A percentile compares a stretch with the other conserved stretches of the same genome.
phyloP scores from a whole-genome alignment of 495 filamentous ascomycete species.

The Articulospora tetracladia region DNA sequence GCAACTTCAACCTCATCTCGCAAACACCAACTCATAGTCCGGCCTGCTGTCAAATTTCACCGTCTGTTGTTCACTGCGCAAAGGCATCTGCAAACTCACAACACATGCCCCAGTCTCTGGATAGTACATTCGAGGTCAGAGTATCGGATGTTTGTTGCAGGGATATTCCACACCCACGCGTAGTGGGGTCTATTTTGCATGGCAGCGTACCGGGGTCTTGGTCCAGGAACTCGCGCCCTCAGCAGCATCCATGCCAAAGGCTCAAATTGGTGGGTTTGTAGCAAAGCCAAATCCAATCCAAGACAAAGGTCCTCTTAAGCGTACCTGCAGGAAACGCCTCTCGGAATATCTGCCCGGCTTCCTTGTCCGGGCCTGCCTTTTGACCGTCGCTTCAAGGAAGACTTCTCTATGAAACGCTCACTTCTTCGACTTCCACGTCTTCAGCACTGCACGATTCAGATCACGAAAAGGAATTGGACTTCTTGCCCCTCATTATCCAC shows the following conservation, averaged over 20 bases:
- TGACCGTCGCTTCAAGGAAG: neutral
- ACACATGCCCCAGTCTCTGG: neutral
- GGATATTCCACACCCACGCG: neutral
- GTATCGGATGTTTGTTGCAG: neutral
- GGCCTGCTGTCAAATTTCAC: too few relatives aligned
- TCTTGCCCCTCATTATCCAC: neutral
- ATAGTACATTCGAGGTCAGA: neutral
- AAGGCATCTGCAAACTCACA: too few relatives aligned
- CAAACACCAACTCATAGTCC: neutral
- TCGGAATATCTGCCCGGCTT: neutral
- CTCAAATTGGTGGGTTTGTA: neutral
- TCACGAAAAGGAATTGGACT: neutral
- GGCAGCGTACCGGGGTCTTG: neutral
- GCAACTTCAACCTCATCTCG: neutral
- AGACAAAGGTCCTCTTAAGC: neutral
- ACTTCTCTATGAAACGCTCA: neutral
- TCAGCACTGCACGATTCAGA: neutral
- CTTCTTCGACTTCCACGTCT: neutral
- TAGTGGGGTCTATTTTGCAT: neutral
- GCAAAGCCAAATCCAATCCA: neutral
- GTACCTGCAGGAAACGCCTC: conserved; percentile 1
- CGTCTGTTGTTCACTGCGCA: too few relatives aligned
- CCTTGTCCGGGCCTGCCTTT: neutral
- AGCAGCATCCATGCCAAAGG: neutral
- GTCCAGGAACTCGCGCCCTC: neutral